Base-by-base conservation (phyloP, 768 basidiomycete genomes). In the Kockovaella imperatae region DNA sequence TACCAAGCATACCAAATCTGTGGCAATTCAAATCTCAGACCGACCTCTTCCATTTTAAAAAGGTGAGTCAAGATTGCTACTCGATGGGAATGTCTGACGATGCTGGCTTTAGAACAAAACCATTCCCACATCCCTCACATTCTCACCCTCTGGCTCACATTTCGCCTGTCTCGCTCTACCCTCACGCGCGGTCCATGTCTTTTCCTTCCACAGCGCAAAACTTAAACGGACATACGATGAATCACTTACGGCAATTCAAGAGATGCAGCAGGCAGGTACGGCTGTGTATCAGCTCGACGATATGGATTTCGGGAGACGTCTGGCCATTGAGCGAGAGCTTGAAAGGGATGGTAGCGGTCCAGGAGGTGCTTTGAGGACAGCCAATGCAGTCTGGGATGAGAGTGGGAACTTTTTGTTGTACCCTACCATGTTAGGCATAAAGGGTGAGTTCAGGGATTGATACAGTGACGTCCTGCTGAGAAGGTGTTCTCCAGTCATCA, bases 221-320 rank as follows among this genome's bases (percentile, higher is more conserved):
- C 74, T 96, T 56, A 82, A 80, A 14, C 82, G 93, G 17, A 87
- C 87, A 67, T 99, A 96, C 68, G 95, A 99, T 54, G 95, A 99
- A 71, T 88, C 86, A 0, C 77, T 97, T 5, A 74, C 79, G 24
- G 91, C 95, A 0, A 86, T 91, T 31, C 87, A 93, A 67, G 91
- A 96, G 70, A 96, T 99, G 90, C 95, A 99, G 69, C 95, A 97
- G 69, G 91, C 90, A 1, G 93, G 90, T 1, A 95, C 95, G 3
- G 84, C 87, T 0, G 79, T 87, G 17, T 87, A 84, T 72, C 84
- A 81, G 60, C 81, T 97, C 15, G 95, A 99, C 45, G 90, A 96
- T 72, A 99, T 99, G 95, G 95, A 99, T 70, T 96, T 99, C 63
- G 90, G 93, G n/a, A 77, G 93, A 48, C 78, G 93, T n/a, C 75